Percentiles rank a stretch among this genome's conserved stretches.
These are phyloP conservation scores for Cornus controversa DNA, from an alignment of 148 eudicot genomes.

Conservation along the genomic window DNA sequence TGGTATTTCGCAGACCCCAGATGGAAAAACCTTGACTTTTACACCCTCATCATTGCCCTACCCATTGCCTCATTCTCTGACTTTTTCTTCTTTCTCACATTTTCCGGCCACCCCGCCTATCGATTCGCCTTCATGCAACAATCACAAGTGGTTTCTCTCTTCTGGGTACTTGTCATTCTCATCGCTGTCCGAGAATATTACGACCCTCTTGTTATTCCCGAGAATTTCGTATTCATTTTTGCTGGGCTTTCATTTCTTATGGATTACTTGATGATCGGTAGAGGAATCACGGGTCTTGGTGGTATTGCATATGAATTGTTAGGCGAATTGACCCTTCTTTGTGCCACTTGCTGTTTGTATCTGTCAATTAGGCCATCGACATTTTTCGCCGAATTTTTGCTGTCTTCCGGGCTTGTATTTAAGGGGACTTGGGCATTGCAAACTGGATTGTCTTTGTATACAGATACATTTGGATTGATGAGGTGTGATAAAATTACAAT, in stretches of 20 bases:
- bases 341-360: slow-evolving; percentile 65
- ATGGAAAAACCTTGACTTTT: slow-evolving; percentile 71
- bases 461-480: slow-evolving; percentile 52
- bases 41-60: slow-evolving; percentile 52
- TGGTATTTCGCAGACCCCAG: slow-evolving; percentile 69
- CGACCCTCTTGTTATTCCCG: slow-evolving; percentile 34
- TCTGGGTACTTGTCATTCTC: slow-evolving; percentile 67
- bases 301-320: slow-evolving; percentile 41
- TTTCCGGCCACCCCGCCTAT: slow-evolving; percentile 49
- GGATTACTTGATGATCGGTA: slow-evolving; percentile 51
- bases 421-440: slow-evolving; percentile 86
- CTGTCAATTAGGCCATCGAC: slow-evolving; percentile 54
- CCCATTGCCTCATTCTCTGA: slow-evolving; percentile 62
- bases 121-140: slow-evolving; percentile 57
- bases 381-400: slow-evolving; percentile 67
- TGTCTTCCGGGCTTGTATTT: slow-evolving; percentile 60
- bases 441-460: slow-evolving; percentile 65
- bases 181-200: slow-evolving; percentile 41
- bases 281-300: slow-evolving; percentile 51
- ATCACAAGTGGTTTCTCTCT: slow-evolving; percentile 50
- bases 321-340: slow-evolving; percentile 56
- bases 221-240: slow-evolving; percentile 43
- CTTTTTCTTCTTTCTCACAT: slow-evolving; percentile 44
- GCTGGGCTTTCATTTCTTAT: slow-evolving; percentile 53
- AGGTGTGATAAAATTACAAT: slow-evolving; percentile 55